Conservation (phyloP, 768 basidiomycete species). For the Serendipita sp. region DNA sequence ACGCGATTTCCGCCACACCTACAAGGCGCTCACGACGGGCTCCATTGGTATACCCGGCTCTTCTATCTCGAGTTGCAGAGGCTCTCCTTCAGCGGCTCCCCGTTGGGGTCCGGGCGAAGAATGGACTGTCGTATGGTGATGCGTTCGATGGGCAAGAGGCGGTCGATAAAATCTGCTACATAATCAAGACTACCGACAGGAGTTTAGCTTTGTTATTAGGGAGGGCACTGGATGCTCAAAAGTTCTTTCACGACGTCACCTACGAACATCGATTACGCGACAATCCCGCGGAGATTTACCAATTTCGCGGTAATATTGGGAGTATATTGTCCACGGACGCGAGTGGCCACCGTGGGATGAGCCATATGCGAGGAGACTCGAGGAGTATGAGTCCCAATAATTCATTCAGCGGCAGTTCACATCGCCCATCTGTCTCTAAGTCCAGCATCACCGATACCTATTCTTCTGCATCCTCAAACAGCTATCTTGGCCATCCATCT, state of each 20-base stretch:
- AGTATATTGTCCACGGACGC: background rate
- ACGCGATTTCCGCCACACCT: conserved; percentile 21
- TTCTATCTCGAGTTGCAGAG: conserved; percentile 85
- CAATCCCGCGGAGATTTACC: conserved; percentile 76
- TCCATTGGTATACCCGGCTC: conserved; percentile 84
- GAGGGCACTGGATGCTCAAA: conserved; percentile 89
- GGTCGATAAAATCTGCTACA: conserved; percentile 91
- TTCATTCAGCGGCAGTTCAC: background rate
- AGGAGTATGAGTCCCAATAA: background rate
- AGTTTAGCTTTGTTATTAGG: conserved; percentile 92
- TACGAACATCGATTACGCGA: conserved; percentile 94
- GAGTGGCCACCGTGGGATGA: background rate
- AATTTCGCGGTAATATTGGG: conserved; percentile 41
- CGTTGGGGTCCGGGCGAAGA: conserved; percentile 70
- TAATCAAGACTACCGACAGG: conserved; percentile 95
- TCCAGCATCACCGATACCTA: background rate
- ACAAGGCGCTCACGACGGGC: conserved; percentile 29
- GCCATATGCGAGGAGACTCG: background rate
- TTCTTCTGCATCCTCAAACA: background rate
- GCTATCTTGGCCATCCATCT: background rate
- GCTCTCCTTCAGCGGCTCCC: conserved; percentile 75
- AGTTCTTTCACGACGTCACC: conserved; percentile 98
- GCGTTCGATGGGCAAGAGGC: conserved; percentile 95
- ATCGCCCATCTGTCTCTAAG: background rate
- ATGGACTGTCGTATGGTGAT: conserved; percentile 90